A percentile compares a stretch with the other conserved stretches of the same genome.
These are phyloP conservation scores for Willaertia magna DNA, from an alignment of 208 protist species.

Conservation along the genomic window DNA sequence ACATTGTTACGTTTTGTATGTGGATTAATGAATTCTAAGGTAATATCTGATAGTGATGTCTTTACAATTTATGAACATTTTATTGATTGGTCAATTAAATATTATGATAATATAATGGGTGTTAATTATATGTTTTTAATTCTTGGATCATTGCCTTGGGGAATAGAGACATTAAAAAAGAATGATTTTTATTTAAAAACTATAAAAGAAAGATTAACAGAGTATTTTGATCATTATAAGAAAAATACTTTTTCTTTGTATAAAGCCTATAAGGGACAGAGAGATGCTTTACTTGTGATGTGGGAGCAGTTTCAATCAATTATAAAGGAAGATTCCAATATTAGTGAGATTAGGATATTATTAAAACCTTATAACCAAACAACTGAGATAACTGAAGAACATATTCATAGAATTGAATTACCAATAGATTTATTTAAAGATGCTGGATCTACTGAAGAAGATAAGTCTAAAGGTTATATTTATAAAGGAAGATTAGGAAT, in stretches of 20 bases:
- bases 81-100: background rate
- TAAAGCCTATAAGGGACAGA: background rate
- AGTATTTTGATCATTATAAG: background rate
- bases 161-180: background rate
- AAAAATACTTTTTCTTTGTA: background rate
- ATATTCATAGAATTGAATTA: background rate
- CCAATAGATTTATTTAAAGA: background rate
- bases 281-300: background rate
- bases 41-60: background rate
- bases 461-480: background rate
- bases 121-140: background rate
- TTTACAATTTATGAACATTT: background rate
- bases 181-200: background rate
- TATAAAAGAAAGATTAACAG: background rate
- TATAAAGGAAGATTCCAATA: background rate
- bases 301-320: background rate
- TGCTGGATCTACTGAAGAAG: background rate
- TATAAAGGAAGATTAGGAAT: background rate
- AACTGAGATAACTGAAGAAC: background rate
- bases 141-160: background rate
- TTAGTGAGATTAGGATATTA: background rate
- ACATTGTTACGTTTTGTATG: background rate
- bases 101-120: background rate
- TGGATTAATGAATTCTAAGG: background rate
- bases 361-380: background rate